Conservation (phyloP, 2,329 filamentous ascomycete species). For the Neofusicoccum sp. region DNA sequence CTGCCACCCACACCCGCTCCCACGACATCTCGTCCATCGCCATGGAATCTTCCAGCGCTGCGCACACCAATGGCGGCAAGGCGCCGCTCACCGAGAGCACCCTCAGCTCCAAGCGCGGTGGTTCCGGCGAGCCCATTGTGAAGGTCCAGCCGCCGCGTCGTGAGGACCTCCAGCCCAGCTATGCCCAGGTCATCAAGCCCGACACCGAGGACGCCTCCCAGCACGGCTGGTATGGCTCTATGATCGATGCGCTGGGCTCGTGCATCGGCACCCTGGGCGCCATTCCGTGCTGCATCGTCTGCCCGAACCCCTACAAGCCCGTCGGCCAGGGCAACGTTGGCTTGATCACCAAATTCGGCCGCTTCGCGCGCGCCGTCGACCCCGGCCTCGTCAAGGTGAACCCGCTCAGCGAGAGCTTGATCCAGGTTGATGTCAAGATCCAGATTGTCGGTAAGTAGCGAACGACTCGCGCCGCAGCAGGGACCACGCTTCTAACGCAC, state of each 20-base stretch:
- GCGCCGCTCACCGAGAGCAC: slow-evolving; percentile 8
- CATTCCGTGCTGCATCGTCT: slow-evolving; percentile 85
- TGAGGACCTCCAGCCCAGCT: slow-evolving; percentile 81
- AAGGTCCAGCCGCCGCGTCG: slow-evolving; percentile 75
- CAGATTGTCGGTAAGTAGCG: slow-evolving; percentile 71
- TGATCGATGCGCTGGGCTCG: slow-evolving; percentile 77
- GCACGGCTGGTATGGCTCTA: slow-evolving; percentile 84
- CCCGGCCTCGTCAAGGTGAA: slow-evolving; percentile 97
- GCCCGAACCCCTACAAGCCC: slow-evolving; percentile 93
- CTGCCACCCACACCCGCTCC: background rate
- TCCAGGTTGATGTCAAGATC: slow-evolving; percentile 97
- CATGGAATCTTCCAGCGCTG: background rate
- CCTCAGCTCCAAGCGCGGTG: background rate
- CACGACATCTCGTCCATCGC: background rate
- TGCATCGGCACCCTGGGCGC: slow-evolving; percentile 78
- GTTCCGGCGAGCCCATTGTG: slow-evolving; percentile 37
- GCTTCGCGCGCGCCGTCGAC: slow-evolving; percentile 93
- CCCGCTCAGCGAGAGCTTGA: slow-evolving; percentile 83
- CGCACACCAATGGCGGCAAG: slow-evolving; percentile 15
- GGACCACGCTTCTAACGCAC: background rate
- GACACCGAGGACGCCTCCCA: slow-evolving; percentile 65
- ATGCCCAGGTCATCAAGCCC: slow-evolving; percentile 65
- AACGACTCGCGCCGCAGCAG: background rate
- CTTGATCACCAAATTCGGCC: slow-evolving; percentile 90
- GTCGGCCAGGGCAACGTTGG: slow-evolving; percentile 93